These are phyloP conservation scores for Salvia hispanica DNA, from an alignment of 257 asterid species.

Conservation along the genomic window DNA sequence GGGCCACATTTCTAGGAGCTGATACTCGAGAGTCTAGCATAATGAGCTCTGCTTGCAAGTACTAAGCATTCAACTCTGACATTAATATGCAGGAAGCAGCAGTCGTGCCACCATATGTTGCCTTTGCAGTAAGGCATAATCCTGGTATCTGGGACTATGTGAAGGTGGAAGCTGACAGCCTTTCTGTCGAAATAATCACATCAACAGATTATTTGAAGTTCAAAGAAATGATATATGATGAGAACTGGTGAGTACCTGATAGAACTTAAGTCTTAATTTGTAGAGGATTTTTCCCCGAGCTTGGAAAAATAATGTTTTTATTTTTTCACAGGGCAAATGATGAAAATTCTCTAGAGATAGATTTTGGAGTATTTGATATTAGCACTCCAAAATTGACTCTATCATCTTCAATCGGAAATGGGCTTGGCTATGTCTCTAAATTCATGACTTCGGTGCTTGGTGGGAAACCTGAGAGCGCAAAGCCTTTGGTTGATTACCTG, in stretches of 20 bases:
- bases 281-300: constrained; percentile 6
- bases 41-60: background rate
- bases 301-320: background rate
- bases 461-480: constrained; percentile 52
- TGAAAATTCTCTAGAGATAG: constrained; percentile 73
- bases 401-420: constrained; percentile 67
- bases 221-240: constrained; percentile 65
- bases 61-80: background rate
- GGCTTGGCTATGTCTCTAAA: constrained; percentile 56
- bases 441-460: constrained; percentile 63
- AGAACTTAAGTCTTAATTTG: background rate
- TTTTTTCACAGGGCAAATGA: constrained; percentile 66
- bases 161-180: constrained; percentile 60
- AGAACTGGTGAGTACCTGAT: constrained; percentile 55
- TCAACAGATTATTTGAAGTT: constrained; percentile 61
- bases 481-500: constrained; percentile 61
- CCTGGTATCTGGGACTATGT: constrained; percentile 77
- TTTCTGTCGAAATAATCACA: constrained; percentile 55
- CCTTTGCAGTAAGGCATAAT: constrained; percentile 65
- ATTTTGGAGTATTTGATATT: constrained; percentile 66
- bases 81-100: constrained; percentile 66
- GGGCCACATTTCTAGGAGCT: background rate
- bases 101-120: constrained; percentile 74
- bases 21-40: background rate
- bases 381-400: constrained; percentile 50